Evolutionary conservation across 345 rosid genomes (phyloP), one percentile per base, ranked within the genome.

Genomic region (Melaleuca alternifolia): DNA sequence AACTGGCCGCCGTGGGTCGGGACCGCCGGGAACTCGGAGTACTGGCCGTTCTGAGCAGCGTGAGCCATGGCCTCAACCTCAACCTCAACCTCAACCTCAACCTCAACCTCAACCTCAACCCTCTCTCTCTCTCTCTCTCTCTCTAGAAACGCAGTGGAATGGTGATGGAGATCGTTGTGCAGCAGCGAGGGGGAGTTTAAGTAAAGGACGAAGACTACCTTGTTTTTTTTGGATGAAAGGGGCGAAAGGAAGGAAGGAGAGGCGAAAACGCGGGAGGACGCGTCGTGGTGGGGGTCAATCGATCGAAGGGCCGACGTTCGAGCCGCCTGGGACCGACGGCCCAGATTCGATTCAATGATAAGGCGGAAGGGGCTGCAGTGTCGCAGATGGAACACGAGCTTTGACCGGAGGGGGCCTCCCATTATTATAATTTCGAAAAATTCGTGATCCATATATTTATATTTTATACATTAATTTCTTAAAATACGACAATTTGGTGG

Each of bases 1-100:
- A 88, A 97, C 85, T 59, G 94, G 18, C 98, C 99, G 8, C 98
- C 98, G 87, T 94, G 94, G 3, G 95, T 92, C 14, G 90, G 89
- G 50, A 91, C 89, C 86, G 94, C 95, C 91, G 98, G 98, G 86
- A 97, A 95, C 54, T 95, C 98, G 4, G 93, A 54, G 86, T 85
- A 87, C 50, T 93, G 96, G 50, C 93, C 92, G 59, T 84, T 93
- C 85, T 87, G 89, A 9, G 85, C 37, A 12, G 62, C 41, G 65
- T 87, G 92, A 51, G 91, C 92, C 94, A 92, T 93, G 37, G 83
- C 85, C 46, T 30, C 51, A 11, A 8, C 79, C 79, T 20, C 51
- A 54, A 50, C 16, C n/a, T n/a, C n/a, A n/a, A n/a, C n/a, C n/a
- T n/a, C n/a, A n/a, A n/a, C 85, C 46, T 30, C 51, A 11, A 8